Base-by-base conservation (phyloP, 768 basidiomycete genomes). In the Podaxis sp. region DNA sequence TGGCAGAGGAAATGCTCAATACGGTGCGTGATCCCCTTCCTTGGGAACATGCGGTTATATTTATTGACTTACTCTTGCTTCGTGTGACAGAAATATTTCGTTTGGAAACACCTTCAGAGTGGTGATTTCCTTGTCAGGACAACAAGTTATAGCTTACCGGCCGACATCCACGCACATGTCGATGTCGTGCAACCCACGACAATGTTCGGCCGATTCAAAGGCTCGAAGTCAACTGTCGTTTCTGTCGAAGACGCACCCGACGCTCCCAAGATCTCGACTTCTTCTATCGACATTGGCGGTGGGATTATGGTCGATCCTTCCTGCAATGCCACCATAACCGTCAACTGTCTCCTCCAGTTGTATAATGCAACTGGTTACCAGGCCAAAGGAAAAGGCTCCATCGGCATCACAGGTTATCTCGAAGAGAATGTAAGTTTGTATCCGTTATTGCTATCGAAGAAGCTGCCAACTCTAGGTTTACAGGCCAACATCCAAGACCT, bases 131-230 rank as follows among this genome's bases (percentile, higher is more conserved):
- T 88, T 38, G 77, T 90, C 48, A 81, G 90, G 66, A 87, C 90
- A 2, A 84, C 84, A 3, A 77, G 77, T 63, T 91, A 88, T 72
- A 87, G 84, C 64, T 79, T 91, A 17, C 89, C 89, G 0, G 76
- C 75, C 30, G 66, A 79, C 54, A 66, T 90, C 30, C 82, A 87
- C 64, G 76, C 77, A 1, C 87, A 90, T 68, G 69, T 90, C 57
- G 87, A 89, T 53, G 73, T 90, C 36, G 75, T 91, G 36, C 86
- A 88, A 61, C 89, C 89, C 0, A 90, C 90, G 0, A 90, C 87
- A 1, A 80, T 84, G 71, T 92, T 90, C 65, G 79, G 80, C n/a
- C 80, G 81, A 59, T 74, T 82, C 60, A 82, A 78, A 64, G 72
- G 73, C 7, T 73, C 82, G 58, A 78, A 68, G 65, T 80, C 80